Conservation (phyloP, 2,329 filamentous ascomycete species). For the Sclerotinia sclerotiorum region DNA sequence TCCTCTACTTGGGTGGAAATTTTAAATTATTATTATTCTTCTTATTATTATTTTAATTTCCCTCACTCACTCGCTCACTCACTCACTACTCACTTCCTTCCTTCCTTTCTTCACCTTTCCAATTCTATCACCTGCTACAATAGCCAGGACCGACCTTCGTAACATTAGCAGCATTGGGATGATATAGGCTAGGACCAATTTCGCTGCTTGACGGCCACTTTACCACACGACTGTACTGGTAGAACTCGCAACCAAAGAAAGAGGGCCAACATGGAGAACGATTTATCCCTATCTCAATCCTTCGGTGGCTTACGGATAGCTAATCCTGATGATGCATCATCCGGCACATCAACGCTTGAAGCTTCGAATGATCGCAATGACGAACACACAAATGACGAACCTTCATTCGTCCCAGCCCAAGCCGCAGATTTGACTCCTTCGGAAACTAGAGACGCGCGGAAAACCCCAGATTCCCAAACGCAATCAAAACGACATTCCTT, state of each 20-base stretch:
- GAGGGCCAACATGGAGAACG: conserved; percentile 70
- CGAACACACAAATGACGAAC: conserved; percentile 20
- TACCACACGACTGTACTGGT: conserved; percentile 10
- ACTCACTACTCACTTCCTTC: not conserved
- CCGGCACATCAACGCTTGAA: conserved; percentile 33
- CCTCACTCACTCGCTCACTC: not conserved
- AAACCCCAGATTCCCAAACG: conserved; percentile 37
- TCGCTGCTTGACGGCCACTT: conserved; percentile 23
- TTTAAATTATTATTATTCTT: not conserved
- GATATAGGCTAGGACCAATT: conserved; percentile 27
- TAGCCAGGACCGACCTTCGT: conserved; percentile 10
- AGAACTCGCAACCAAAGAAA: not conserved
- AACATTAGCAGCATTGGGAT: conserved; percentile 23
- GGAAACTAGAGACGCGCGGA: conserved; percentile 33
- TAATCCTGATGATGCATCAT: conserved; percentile 67
- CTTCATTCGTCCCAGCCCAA: conserved; percentile 24
- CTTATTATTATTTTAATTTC: not conserved
- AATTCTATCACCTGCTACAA: not conserved
- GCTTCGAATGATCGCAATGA: conserved; percentile 34
- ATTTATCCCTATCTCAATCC: conserved; percentile 87
- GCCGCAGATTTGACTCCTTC: conserved; percentile 26
- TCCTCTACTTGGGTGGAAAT: not conserved
- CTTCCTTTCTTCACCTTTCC: not conserved
- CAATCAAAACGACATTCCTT: conserved; percentile 40
- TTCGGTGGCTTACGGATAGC: conserved; percentile 94